Conservation (phyloP, 1,284 basidiomycete genomes). For the Limonomyces culmigenus region DNA sequence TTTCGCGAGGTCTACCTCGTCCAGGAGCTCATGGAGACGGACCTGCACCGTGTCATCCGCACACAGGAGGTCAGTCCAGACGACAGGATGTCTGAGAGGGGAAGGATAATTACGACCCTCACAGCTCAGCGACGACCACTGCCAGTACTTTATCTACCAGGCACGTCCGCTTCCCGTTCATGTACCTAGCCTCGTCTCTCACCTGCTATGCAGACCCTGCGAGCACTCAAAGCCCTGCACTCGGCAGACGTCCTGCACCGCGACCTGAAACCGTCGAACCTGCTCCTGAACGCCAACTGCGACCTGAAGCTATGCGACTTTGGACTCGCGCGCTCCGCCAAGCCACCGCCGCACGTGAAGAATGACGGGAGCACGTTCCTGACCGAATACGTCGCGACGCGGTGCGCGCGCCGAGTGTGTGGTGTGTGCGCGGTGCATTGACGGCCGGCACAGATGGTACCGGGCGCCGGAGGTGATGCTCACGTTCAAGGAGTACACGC, state of each 20-base stretch:
- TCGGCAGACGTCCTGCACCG: slow-evolving; percentile 80
- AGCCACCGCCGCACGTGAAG: slow-evolving; percentile 63
- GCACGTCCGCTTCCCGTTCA: slow-evolving; percentile 19
- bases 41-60: slow-evolving; percentile 76
- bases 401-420: slow-evolving; percentile 19
- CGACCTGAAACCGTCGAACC: slow-evolving; percentile 87
- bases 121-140: slow-evolving; percentile 79
- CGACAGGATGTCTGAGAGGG: no score
- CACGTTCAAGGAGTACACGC: slow-evolving; percentile 87
- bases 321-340: slow-evolving; percentile 74
- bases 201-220: slow-evolving; percentile 44
- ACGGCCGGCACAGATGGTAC: slow-evolving; percentile 53
- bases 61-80: no score
- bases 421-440: background rate
- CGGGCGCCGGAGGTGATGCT: slow-evolving; percentile 92
- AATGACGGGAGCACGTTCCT: slow-evolving; percentile 81
- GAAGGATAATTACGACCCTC: no score
- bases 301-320: slow-evolving; percentile 95
- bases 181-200: background rate
- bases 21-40: slow-evolving; percentile 85
- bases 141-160: slow-evolving; percentile 93
- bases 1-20: slow-evolving; percentile 78
- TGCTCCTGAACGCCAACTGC: slow-evolving; percentile 87
- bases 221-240: slow-evolving; percentile 85
- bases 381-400: slow-evolving; percentile 89